Evolutionary conservation across 768 basidiomycete species (phyloP).

Genomic region (Suillus ampliporus): DNA sequence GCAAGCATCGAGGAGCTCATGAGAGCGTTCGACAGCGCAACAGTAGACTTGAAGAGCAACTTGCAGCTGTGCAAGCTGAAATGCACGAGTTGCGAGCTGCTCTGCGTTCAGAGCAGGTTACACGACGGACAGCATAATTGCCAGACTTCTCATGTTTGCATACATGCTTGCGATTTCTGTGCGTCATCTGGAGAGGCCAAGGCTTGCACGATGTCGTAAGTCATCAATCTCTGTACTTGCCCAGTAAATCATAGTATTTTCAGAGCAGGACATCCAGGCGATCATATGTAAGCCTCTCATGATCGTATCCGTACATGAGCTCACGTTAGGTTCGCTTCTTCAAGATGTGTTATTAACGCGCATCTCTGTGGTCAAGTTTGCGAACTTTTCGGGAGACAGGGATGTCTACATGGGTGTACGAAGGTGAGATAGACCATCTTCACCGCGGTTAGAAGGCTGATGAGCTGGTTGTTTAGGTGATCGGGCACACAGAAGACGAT

Average conservation of each 20-base stretch:
- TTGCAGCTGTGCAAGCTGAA: constrained; percentile 3
- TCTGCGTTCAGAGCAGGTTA: background rate
- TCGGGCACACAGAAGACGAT: too few species aligned
- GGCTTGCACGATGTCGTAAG: constrained; percentile 55
- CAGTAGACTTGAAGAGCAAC: background rate
- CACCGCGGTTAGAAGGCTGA: too few species aligned
- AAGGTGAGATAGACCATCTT: too few species aligned
- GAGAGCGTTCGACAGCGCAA: background rate
- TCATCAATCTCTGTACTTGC: constrained; percentile 7
- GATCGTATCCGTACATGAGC: background rate
- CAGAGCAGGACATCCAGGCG: constrained; percentile 66
- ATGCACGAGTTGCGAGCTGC: background rate
- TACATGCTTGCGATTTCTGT: constrained; percentile 14
- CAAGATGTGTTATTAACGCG: too few species aligned
- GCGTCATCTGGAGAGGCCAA: constrained; percentile 38
- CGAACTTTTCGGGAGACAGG: too few species aligned
- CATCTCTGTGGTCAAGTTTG: too few species aligned
- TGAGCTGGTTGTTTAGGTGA: too few species aligned
- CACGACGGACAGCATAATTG: background rate
- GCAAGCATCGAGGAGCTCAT: constrained; percentile 51
- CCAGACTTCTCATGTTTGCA: background rate
- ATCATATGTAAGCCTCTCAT: constrained; percentile 48
- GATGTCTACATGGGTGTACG: too few species aligned
- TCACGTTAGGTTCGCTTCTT: too few species aligned
- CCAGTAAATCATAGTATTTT: background rate